Conservation (phyloP, 2,329 filamentous ascomycete genomes). For the Diaporthe caulivora region DNA sequence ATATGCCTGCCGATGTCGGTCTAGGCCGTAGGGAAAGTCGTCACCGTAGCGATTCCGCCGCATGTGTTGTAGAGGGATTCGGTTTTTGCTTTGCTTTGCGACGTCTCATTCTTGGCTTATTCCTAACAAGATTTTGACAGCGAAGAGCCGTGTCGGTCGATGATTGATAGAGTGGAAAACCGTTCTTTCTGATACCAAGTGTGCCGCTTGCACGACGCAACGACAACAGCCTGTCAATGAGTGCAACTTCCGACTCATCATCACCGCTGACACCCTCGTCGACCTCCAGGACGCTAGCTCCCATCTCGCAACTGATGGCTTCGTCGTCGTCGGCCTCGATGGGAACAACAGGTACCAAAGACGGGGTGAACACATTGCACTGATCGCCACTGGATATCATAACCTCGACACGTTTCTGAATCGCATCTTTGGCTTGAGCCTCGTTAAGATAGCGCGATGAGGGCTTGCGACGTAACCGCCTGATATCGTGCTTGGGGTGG, state of each 20-base stretch:
- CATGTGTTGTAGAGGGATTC: slow-evolving; percentile 36
- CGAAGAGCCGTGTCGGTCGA: slow-evolving; percentile 49
- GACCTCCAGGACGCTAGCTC: slow-evolving; percentile 38
- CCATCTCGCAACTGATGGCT: slow-evolving; percentile 37
- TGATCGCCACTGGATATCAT: slow-evolving; percentile 39
- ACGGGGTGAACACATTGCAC: slow-evolving; percentile 36
- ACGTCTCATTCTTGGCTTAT: slow-evolving; percentile 51
- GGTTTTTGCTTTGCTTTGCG: slow-evolving; percentile 40
- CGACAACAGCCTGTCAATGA: slow-evolving; percentile 42
- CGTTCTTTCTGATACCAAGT: slow-evolving; percentile 43
- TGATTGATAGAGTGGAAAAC: slow-evolving; percentile 45
- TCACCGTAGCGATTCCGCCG: slow-evolving; percentile 11
- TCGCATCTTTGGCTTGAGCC: slow-evolving; percentile 13
- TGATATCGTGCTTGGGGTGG: slow-evolving; percentile 14
- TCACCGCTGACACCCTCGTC: slow-evolving; percentile 40
- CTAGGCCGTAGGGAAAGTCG: background rate
- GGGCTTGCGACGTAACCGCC: slow-evolving; percentile 36
- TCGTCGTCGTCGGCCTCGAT: slow-evolving; percentile 37
- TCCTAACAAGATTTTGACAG: slow-evolving; percentile 50
- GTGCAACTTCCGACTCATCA: slow-evolving; percentile 36
- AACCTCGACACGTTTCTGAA: slow-evolving; percentile 36
- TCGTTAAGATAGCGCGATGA: slow-evolving; percentile 38
- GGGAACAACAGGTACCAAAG: slow-evolving; percentile 20
- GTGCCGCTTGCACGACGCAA: slow-evolving; percentile 42
- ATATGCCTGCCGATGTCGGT: background rate